Percentiles rank a stretch among this genome's conserved stretches.
phyloP scores from a whole-genome alignment of 2,329 filamentous ascomycete genomes.

The Diaporthe citrichinensis region DNA sequence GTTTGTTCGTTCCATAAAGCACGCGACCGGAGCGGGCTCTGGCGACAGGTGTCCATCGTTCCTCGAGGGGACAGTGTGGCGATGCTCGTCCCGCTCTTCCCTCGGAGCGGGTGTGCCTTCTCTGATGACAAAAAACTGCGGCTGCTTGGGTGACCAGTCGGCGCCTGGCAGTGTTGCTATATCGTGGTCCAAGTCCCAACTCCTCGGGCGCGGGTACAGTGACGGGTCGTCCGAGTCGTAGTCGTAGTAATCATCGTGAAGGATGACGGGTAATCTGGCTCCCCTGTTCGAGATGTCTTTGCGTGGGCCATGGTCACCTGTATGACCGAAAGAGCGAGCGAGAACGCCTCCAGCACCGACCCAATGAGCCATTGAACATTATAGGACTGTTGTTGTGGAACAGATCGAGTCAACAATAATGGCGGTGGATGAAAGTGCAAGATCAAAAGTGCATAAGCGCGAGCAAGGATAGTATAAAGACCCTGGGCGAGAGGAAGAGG shows the following conservation, averaged over 20 bases:
- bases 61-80: constrained; percentile 36
- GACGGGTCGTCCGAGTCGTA: constrained; percentile 36
- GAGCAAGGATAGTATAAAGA: constrained; percentile 33
- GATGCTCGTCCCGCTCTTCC: constrained; percentile 42
- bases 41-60: constrained; percentile 27
- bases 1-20: constrained; percentile 62
- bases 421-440: constrained; percentile 20
- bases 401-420: background rate
- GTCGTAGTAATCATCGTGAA: constrained; percentile 33
- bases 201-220: constrained; percentile 19
- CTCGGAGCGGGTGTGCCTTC: constrained; percentile 43
- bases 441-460: constrained; percentile 32
- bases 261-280: constrained; percentile 22
- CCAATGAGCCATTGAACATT: constrained; percentile 55
- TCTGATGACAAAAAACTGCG: constrained; percentile 52
- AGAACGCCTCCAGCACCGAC: constrained; percentile 51
- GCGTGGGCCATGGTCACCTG: constrained; percentile 27
- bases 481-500: constrained; percentile 1
- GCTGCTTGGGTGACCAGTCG: constrained; percentile 37
- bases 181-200: constrained; percentile 34
- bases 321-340: constrained; percentile 29
- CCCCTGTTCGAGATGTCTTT: background rate
- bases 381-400: constrained; percentile 42
- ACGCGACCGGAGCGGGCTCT: constrained; percentile 38
- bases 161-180: constrained; percentile 37